Evolutionary conservation across 306 rosid genomes (phyloP), one percentile per base, ranked within the genome.

Genomic region (Mucuna pruriens): DNA sequence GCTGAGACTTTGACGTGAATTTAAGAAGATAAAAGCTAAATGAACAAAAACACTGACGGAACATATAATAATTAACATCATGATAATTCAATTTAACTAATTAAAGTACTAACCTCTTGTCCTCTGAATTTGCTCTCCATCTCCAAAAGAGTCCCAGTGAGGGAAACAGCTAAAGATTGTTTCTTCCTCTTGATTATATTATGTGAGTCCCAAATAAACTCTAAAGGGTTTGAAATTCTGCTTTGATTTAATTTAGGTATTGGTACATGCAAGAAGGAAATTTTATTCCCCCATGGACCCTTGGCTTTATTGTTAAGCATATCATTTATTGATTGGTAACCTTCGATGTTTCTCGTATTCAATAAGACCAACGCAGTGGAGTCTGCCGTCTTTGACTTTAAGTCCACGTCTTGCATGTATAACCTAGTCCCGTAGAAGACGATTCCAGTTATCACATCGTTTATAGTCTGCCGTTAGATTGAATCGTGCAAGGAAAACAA

Each of bases 251-350:
- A 72, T 45, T 90, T 88, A 0, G 92, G 92, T 3, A 92, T 83
- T 9, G 91, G 79, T 1, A 90, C 76, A 64, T 80, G 90, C 87
- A 90, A 63, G 67, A 88, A 82, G 17, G 87, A 70, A 6, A 90
- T 58, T 69, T 57, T 81, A 44, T 92, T 92, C 25, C 94, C 97
- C 94, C 91, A 90, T 40, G 85, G 84, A 46, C 84, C 84, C 72
- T 75, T 70, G 15, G 89, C 55, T 34, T 88, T 75, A 6, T 80
- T 76, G 36, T 84, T 75, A 0, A 83, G 64, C 94, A 90, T 92
- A 0, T 88, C 92, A 81, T 86, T 39, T 1, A 85, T 39, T 34
- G 92, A 89, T 36, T 78, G 83, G 74, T 92, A 92, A 12, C 84
- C 89, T 15, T 83, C 85, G 20, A 70, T 20, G 64, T 48, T 87